Percentiles rank a stretch among this genome's conserved stretches.
phyloP scores from a whole-genome alignment of 2,329 filamentous ascomycete genomes.

The Tolypocladium pustulatum region DNA sequence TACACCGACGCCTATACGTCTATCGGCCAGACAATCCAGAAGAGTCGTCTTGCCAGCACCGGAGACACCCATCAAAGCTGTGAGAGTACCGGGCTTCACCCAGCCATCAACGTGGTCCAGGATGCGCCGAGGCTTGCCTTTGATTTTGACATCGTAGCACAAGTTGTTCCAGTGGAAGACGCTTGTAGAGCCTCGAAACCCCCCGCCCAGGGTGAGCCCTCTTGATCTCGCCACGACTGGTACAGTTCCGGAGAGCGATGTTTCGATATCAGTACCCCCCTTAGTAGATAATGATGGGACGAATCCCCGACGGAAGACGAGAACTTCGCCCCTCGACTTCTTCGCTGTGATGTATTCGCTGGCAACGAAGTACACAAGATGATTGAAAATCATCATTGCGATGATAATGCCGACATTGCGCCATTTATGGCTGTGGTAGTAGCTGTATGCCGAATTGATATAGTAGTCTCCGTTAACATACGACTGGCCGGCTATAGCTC shows the following conservation, averaged over 20 bases:
- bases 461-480: neutral
- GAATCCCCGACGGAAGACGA: constrained; percentile 42
- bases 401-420: neutral
- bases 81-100: constrained; percentile 65
- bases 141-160: constrained; percentile 33
- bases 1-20: constrained; percentile 36
- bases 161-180: neutral
- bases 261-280: neutral
- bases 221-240: neutral
- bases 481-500: neutral
- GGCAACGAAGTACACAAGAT: constrained; percentile 33
- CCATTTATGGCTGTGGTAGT: neutral
- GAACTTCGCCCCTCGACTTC: constrained; percentile 50
- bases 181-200: neutral
- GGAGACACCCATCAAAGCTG: constrained; percentile 52
- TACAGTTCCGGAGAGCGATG: neutral
- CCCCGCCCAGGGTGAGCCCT: no score
- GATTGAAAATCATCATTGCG: neutral
- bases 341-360: constrained; percentile 36
- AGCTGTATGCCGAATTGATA: neutral
- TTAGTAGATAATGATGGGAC: neutral
- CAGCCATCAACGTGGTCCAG: constrained; percentile 63
- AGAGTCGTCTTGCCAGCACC: constrained; percentile 54
- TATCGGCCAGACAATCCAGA: constrained; percentile 52
- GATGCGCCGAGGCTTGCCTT: constrained; percentile 53